A percentile compares a stretch with the other conserved stretches of the same genome.
phyloP scores from a whole-genome alignment of 208 protist genomes.

The Trypanosomatidae sp. region DNA sequence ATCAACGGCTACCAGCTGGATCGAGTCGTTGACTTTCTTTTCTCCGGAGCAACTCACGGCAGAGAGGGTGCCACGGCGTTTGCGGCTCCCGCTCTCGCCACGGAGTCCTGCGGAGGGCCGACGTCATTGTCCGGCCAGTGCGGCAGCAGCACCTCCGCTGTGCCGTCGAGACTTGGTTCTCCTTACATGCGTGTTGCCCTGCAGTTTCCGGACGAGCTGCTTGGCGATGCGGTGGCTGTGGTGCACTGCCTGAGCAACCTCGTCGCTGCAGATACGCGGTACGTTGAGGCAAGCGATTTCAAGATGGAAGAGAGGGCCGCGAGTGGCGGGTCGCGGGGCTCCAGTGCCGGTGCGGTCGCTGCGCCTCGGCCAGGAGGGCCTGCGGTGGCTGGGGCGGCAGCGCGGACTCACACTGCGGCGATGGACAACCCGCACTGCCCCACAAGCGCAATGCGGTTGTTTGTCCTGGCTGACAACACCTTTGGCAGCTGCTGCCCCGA shows the following conservation, averaged over 20 bases:
- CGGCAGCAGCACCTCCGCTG: not conserved
- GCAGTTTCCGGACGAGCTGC: constrained; percentile 90
- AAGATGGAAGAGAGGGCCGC: not conserved
- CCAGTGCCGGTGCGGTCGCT: not conserved
- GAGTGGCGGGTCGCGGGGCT: not conserved
- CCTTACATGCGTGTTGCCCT: constrained; percentile 59
- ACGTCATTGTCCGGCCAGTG: not conserved
- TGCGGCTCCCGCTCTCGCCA: no score
- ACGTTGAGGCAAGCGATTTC: constrained; percentile 14
- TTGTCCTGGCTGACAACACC: constrained; percentile 89
- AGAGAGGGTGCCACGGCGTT: not conserved
- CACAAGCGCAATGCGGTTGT: constrained; percentile 43
- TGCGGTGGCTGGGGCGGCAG: not conserved
- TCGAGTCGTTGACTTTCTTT: constrained; percentile 27
- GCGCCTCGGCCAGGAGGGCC: not conserved
- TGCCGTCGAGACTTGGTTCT: not conserved
- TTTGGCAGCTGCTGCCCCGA: constrained; percentile 93
- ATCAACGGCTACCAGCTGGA: constrained; percentile 27
- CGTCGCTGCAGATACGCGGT: constrained; percentile 37
- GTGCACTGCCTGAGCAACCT: constrained; percentile 47
- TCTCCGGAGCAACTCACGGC: constrained; percentile 6
- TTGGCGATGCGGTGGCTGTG: constrained; percentile 69
- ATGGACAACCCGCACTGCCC: constrained; percentile 47
- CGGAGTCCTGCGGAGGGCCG: not conserved
- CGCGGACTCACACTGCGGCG: constrained; percentile 2